These are phyloP conservation scores for Boletus insuetus DNA, from an alignment of 768 basidiomycete species.

Conservation along the genomic window DNA sequence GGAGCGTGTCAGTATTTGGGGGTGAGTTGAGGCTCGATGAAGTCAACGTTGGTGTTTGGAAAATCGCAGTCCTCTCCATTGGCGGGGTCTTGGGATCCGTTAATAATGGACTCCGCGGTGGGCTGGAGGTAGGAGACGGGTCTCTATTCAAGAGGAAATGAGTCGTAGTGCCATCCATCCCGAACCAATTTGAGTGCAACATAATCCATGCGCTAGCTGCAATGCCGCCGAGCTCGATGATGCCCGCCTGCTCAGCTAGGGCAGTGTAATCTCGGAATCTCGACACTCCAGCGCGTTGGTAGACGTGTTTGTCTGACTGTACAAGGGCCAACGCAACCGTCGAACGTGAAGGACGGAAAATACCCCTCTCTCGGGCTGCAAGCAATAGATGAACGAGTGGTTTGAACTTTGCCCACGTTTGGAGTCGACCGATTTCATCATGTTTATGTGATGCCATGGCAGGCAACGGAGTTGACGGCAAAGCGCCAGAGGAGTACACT, in stretches of 20 bases:
- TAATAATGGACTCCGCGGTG: conserved; percentile 11
- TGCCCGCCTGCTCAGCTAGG: conserved; percentile 25
- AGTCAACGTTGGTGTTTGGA: neutral
- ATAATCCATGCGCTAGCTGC: conserved; percentile 24
- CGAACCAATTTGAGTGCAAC: conserved; percentile 26
- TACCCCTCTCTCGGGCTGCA: conserved; percentile 28
- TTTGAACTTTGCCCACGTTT: conserved; percentile 29
- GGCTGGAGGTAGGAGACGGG: conserved; percentile 14
- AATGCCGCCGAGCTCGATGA: conserved; percentile 24
- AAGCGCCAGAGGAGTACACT: neutral
- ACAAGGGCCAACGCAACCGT: conserved; percentile 35
- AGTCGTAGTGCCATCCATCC: neutral
- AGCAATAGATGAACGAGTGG: conserved; percentile 26
- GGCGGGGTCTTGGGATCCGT: conserved; percentile 3
- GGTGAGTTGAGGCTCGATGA: neutral
- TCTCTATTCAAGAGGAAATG: neutral
- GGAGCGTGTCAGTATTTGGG: neutral
- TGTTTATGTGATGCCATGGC: neutral
- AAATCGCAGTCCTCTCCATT: conserved; percentile 1
- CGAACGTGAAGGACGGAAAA: conserved; percentile 37
- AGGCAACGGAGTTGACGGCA: conserved; percentile 3
- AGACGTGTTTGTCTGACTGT: conserved; percentile 24
- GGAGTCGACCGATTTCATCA: conserved; percentile 7
- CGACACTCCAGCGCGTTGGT: conserved; percentile 25
- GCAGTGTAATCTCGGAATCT: conserved; percentile 27